Conservation (phyloP, 805 yeast genomes). For the Suhomyces sp. region DNA sequence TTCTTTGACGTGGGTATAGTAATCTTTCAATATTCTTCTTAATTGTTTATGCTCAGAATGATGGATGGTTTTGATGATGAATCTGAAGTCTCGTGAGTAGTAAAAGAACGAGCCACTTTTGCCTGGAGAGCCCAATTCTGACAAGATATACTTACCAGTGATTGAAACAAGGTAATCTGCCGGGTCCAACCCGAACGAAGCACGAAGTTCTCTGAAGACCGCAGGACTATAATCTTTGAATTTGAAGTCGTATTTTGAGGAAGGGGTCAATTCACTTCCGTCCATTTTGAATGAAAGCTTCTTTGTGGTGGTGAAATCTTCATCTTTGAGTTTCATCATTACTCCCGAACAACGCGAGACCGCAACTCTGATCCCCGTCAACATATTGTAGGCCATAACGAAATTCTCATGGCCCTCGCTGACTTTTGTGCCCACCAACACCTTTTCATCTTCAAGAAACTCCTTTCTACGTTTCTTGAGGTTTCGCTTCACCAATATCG, state of each 20-base stretch:
- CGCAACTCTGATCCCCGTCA: slow-evolving; percentile 93
- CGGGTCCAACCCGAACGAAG: slow-evolving; percentile 82
- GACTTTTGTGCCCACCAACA: slow-evolving; percentile 74
- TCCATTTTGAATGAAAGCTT: slow-evolving; percentile 83
- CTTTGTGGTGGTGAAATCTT: slow-evolving; percentile 68
- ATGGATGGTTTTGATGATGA: slow-evolving; percentile 93
- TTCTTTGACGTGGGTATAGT: slow-evolving; percentile 72
- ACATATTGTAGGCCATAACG: slow-evolving; percentile 93
- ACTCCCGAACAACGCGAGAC: slow-evolving; percentile 89
- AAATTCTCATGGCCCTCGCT: slow-evolving; percentile 92
- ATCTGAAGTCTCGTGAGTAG: slow-evolving; percentile 88
- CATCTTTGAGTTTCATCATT: slow-evolving; percentile 65
- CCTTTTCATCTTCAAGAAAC: slow-evolving; percentile 50
- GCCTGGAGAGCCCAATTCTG: slow-evolving; percentile 94
- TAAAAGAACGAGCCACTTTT: slow-evolving; percentile 96
- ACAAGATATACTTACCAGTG: slow-evolving; percentile 87
- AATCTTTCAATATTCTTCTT: slow-evolving; percentile 67
- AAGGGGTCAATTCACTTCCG: slow-evolving; percentile 88
- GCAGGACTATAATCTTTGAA: slow-evolving; percentile 95
- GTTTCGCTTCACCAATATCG: slow-evolving; percentile 43
- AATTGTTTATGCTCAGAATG: slow-evolving; percentile 88
- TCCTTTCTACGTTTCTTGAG: slow-evolving; percentile 40
- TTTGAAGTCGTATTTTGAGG: slow-evolving; percentile 92
- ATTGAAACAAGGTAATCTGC: slow-evolving; percentile 92
- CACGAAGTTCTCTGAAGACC: slow-evolving; percentile 83